Percentiles rank a stretch among this genome's conserved stretches.
These are phyloP conservation scores for Daedaleopsis sinensis DNA, from an alignment of 768 basidiomycete species.

Conservation along the genomic window DNA sequence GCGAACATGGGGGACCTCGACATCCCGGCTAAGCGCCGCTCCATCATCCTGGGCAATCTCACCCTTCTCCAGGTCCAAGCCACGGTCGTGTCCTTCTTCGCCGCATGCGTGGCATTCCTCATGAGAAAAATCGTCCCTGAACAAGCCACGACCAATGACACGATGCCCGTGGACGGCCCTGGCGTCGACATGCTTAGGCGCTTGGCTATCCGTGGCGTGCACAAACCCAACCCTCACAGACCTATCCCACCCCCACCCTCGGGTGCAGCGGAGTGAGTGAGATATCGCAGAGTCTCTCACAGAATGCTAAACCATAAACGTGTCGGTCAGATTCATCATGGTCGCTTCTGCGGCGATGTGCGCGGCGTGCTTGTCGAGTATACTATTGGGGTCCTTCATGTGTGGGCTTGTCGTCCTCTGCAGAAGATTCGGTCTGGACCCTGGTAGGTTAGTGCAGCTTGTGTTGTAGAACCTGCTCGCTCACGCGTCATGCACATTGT, in stretches of 20 bases:
- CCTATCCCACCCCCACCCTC: constrained; percentile 15
- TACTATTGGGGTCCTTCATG: constrained; percentile 93
- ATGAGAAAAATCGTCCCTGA: constrained; percentile 65
- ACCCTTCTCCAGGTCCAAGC: constrained; percentile 93
- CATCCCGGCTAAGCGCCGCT: constrained; percentile 57
- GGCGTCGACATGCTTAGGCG: not conserved
- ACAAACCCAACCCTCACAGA: constrained; percentile 15
- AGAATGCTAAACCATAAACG: constrained; percentile 4
- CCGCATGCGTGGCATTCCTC: constrained; percentile 75
- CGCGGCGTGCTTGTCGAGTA: constrained; percentile 74
- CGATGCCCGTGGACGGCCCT: constrained; percentile 17
- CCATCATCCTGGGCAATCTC: constrained; percentile 80
- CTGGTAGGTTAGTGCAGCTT: constrained; percentile 50
- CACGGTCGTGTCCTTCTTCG: constrained; percentile 83
- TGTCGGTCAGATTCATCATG: constrained; percentile 62
- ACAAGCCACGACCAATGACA: constrained; percentile 11
- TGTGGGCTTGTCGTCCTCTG: constrained; percentile 80
- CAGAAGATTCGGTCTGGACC: constrained; percentile 75
- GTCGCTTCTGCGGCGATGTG: constrained; percentile 80
- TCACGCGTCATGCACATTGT: not conserved
- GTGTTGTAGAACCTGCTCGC: not conserved
- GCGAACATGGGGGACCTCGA: constrained; percentile 95
- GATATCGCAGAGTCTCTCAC: not conserved
- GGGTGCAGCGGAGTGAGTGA: constrained; percentile 40
- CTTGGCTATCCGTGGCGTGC: constrained; percentile 10